Evolutionary conservation across 345 rosid species (phyloP), one percentile per base, ranked within the genome.

Genomic region (Physaria fendleri): DNA sequence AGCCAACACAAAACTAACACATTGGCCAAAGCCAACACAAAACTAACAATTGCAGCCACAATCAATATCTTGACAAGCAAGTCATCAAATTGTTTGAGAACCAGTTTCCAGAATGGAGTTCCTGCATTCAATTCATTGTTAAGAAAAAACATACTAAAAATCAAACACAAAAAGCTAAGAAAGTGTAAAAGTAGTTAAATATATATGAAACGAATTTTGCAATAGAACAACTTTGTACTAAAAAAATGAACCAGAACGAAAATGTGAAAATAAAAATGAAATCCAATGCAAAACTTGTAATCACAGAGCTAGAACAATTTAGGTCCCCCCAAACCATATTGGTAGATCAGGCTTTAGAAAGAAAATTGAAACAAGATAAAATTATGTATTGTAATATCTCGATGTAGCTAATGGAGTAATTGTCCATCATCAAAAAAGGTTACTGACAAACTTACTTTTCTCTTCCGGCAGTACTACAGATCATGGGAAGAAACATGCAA

Each of bases 41-140:
- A 85, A 54, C 97, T 89, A 56, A 90, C 83, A 60, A 81, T 33
- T 5, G 99, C 99, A 47, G 97, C 96, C 71, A 85, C 95, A 41
- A 93, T 89, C 77, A 93, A 79, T 74, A 93, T 93, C 84, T 89
- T 89, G 57, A 93, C 99, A 65, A 93, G 97, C 77, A 93, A 82
- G 76, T 93, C 99, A 83, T 89, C 92, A 38, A 93, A 90, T 71
- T 93, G 99, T 76, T 89, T 93, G 75, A 93, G 74, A 71, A 93
- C 95, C 77, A 93, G 72, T 76, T 83, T 93, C 99, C 99, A 93
- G 73, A 93, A 89, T 35, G 96, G 81, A 74, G 90, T 79, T 76
- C 97, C 99, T 90, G 88, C 73, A 64, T 59, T 33, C 56, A 71
- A 45, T 59, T 24, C 49, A 43, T 24, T 35, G 18, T 16, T 27